phyloP scores from a whole-genome alignment of 2,329 filamentous ascomycete species.

The Monilinia fructicola region DNA sequence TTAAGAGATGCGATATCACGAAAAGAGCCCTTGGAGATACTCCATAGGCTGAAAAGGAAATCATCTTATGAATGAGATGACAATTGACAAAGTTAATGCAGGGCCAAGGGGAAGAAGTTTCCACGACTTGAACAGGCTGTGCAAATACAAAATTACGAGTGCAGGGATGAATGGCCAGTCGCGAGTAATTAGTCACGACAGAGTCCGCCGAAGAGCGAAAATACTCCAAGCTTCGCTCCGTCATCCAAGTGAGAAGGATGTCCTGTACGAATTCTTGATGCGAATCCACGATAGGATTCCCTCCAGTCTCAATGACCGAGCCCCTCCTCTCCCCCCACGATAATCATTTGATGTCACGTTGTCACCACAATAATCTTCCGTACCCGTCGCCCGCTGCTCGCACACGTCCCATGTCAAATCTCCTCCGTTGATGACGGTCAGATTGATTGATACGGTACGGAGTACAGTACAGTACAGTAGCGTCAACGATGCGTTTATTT shows the following conservation, averaged over 20 bases:
- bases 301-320: not conserved
- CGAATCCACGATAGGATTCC: too few species aligned
- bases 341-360: not conserved
- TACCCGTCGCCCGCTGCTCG: not conserved
- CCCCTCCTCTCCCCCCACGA: not conserved
- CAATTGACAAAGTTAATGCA: not conserved
- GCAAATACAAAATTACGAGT: slow-evolving; percentile 22
- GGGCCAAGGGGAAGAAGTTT: slow-evolving; percentile 6
- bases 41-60: not conserved
- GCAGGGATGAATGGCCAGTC: slow-evolving; percentile 11
- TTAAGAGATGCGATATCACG: not conserved
- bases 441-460: not conserved
- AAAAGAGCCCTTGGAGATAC: not conserved
- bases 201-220: not conserved
- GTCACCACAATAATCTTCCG: not conserved
- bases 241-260: not conserved
- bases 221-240: not conserved
- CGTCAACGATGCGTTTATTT: not conserved
- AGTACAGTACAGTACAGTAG: not conserved
- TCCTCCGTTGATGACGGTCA: not conserved
- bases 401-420: slow-evolving; percentile 6
- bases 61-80: slow-evolving; percentile 12
- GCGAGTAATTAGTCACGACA: too few species aligned
- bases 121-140: slow-evolving; percentile 14
- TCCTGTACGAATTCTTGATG: too few species aligned